Evolutionary conservation across 371 early-diverging fungal species (phyloP).

Genomic region (Nematocida sp.): DNA sequence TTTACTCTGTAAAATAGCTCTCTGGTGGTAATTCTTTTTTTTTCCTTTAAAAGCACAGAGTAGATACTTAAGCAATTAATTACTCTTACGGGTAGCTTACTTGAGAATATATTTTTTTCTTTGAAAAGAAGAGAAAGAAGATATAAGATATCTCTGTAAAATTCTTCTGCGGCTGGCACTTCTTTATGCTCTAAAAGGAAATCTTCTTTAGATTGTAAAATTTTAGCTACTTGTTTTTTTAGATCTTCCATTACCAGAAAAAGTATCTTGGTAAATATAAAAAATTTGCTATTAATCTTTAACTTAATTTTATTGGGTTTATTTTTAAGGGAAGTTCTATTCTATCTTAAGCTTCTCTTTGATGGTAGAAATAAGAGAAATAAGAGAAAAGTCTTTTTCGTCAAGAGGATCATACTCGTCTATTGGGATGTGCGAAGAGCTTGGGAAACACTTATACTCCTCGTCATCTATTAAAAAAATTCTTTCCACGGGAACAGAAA

Average conservation of each 20-base stretch:
- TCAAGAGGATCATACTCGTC: slow-evolving; percentile 25
- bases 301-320: too few relatives aligned
- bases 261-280: neutral
- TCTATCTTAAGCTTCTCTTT: slow-evolving; percentile 21
- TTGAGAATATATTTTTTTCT: too few relatives aligned
- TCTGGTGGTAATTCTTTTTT: slow-evolving; percentile 51
- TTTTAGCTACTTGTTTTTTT: neutral
- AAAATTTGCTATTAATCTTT: neutral
- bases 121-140: too few relatives aligned
- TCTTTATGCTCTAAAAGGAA: slow-evolving; percentile 14
- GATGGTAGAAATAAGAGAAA: slow-evolving; percentile 10
- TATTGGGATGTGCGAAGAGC: slow-evolving; percentile 47
- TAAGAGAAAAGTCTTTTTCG: slow-evolving; percentile 35
- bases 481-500: slow-evolving; percentile 34
- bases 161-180: neutral
- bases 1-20: slow-evolving; percentile 61
- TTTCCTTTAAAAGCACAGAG: slow-evolving; percentile 19
- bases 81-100: too few relatives aligned
- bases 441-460: slow-evolving; percentile 37
- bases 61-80: too few relatives aligned
- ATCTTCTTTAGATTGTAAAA: slow-evolving; percentile 1
- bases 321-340: too few relatives aligned
- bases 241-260: neutral
- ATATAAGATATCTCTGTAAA: slow-evolving; percentile 33
- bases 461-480: slow-evolving; percentile 59